Base-by-base conservation (phyloP, 2,329 filamentous ascomycete genomes). In the Chrysoporthe cubensis region DNA sequence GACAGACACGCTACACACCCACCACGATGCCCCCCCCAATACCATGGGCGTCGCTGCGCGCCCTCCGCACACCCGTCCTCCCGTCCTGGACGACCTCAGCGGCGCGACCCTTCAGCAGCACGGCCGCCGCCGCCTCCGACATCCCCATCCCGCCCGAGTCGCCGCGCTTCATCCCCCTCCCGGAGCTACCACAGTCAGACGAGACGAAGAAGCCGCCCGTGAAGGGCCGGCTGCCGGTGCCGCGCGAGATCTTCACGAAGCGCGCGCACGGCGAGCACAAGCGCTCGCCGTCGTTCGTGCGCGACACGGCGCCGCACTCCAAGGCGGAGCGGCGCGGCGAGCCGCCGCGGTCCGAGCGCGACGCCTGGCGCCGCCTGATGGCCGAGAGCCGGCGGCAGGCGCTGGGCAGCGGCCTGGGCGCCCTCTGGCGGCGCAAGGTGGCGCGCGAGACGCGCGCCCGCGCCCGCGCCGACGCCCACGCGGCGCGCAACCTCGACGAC, bases 101-200 rank as follows among this genome's bases (percentile, higher is more conserved):
- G 58, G 50, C 46, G 61, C 64, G 62, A 21, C 42, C 21, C 44
- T 75, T 76, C 69, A 73, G 69, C 76, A 71, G 70, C 70, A 66
- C 71, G 73, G 68, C 69, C 73, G 34, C 71, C 76, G 63, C 71
- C 77, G 59, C 78, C 80, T 71, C 67, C 80, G 65, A 70, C 32
- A 66, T 86, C 85, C 75, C 80, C 81, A 71, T 94, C 71, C 90
- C 91, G 21, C 95, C 96, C 61, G 92, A 97, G 77, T 97, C 94
- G 46, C 95, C 96, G 59, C 87, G 87, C 71, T 98, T 91, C 83
- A 91, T 98, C 80, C 89, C 93, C 72, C 84, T 97, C 66, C 95
- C 94, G 60, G 84, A 85, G 72, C 87, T 91, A 61, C 86, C 88
- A n/a, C 93, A 97, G 77, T 88, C 90, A 62, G 84, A 87, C 43